These are phyloP conservation scores for Beauveria sp. DNA, from an alignment of 2,329 filamentous ascomycete species.

Conservation along the genomic window DNA sequence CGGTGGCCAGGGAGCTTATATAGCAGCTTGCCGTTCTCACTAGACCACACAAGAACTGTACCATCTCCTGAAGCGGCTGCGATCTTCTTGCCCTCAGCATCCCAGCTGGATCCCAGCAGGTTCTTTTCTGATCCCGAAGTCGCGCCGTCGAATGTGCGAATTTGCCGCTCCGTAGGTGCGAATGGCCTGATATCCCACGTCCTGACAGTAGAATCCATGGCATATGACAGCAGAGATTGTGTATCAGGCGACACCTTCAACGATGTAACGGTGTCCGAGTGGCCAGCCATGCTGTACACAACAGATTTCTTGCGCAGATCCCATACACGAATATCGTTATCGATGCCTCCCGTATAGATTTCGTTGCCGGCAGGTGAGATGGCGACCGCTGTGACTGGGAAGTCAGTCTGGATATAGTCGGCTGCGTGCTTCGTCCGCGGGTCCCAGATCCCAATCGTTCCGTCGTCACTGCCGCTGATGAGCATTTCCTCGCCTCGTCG, in stretches of 20 bases:
- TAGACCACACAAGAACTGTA: slow-evolving; percentile 87
- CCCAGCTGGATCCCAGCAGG: slow-evolving; percentile 84
- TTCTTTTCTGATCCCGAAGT: slow-evolving; percentile 85
- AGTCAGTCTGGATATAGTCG: slow-evolving; percentile 83
- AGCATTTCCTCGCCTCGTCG: slow-evolving; percentile 84
- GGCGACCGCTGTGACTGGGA: slow-evolving; percentile 84
- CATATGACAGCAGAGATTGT: slow-evolving; percentile 82
- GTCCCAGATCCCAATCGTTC: slow-evolving; percentile 92
- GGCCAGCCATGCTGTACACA: slow-evolving; percentile 80
- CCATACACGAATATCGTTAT: slow-evolving; percentile 97
- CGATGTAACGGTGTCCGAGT: slow-evolving; percentile 87
- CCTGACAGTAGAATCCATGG: slow-evolving; percentile 86
- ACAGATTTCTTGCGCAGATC: slow-evolving; percentile 87
- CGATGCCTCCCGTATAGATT: slow-evolving; percentile 88
- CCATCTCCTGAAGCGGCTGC: slow-evolving; percentile 86
- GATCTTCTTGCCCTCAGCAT: slow-evolving; percentile 75
- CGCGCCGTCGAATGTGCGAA: slow-evolving; percentile 89
- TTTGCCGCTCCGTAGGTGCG: slow-evolving; percentile 75
- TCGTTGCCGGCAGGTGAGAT: slow-evolving; percentile 94
- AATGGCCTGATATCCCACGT: slow-evolving; percentile 97
- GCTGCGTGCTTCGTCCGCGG: slow-evolving; percentile 81
- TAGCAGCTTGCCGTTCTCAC: slow-evolving; percentile 76
- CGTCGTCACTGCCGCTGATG: slow-evolving; percentile 88
- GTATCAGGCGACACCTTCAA: slow-evolving; percentile 88
- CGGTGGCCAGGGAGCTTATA: slow-evolving; percentile 96